A percentile compares a stretch with the other conserved stretches of the same genome.
phyloP scores from a whole-genome alignment of 1,139 yeast genomes.

The Geotrichum cucujoidarum region DNA sequence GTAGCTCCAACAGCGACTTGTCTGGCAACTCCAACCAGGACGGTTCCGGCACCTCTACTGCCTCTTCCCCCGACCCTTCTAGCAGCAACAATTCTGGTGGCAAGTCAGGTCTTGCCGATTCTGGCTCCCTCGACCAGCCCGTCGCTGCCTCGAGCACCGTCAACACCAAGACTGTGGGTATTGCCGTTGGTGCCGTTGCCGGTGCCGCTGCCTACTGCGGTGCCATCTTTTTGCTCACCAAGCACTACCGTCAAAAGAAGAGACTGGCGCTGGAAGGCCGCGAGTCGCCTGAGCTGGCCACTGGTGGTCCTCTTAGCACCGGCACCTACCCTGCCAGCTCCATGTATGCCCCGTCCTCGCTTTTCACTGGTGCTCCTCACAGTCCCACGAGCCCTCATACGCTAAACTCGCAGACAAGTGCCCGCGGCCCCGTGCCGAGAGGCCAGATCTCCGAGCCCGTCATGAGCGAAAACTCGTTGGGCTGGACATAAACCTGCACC shows the following conservation, averaged over 20 bases:
- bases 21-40: constrained; percentile 11
- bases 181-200: constrained; percentile 39
- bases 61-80: background rate
- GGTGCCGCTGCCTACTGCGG: constrained; percentile 39
- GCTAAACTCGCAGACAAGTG: constrained; percentile 16
- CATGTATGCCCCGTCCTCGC: constrained; percentile 15
- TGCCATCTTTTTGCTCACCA: constrained; percentile 35
- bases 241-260: constrained; percentile 31
- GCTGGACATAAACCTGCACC: constrained; percentile 34
- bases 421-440: constrained; percentile 23
- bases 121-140: constrained; percentile 37
- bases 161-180: constrained; percentile 35
- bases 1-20: constrained; percentile 16
- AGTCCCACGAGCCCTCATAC: constrained; percentile 23
- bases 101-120: constrained; percentile 21
- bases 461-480: constrained; percentile 41
- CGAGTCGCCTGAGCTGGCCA: constrained; percentile 19
- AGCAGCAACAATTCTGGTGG: background rate
- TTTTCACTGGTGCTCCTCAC: constrained; percentile 7
- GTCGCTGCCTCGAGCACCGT: constrained; percentile 28
- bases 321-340: background rate
- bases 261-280: constrained; percentile 18
- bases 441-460: constrained; percentile 37
- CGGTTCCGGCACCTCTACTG: constrained; percentile 15
- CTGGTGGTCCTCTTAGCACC: constrained; percentile 21